phyloP scores from a whole-genome alignment of 23 red algal species.

The Cyanidiococcus yangmingshanensis region DNA sequence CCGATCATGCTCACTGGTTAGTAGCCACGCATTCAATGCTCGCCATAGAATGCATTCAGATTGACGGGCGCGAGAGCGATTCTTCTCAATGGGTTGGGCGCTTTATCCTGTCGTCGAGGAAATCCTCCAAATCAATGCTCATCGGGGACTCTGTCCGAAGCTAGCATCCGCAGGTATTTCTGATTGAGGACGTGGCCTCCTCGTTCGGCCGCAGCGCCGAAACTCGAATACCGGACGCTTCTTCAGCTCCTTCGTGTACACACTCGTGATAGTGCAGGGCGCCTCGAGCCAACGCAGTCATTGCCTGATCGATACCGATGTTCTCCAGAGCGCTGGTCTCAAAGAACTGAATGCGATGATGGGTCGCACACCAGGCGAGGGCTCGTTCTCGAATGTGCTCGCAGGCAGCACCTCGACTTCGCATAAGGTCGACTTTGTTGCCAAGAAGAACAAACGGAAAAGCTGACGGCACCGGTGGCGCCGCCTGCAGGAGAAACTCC shows the following conservation, averaged over 20 bases:
- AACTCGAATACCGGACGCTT: too few relatives aligned
- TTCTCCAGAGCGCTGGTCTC: conserved; percentile 96
- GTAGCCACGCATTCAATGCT: too few relatives aligned
- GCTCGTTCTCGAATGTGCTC: conserved; percentile 32
- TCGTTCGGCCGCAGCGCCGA: too few relatives aligned
- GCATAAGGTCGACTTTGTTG: conserved; percentile 82
- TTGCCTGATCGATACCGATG: conserved; percentile 74
- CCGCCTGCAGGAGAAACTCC: conserved; percentile 80
- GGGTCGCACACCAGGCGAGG: conserved; percentile 59
- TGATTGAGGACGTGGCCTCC: too few relatives aligned
- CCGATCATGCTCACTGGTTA: too few relatives aligned
- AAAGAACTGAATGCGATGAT: conserved; percentile 57
- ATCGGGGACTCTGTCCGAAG: too few relatives aligned
- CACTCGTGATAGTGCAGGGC: conserved; percentile 27
- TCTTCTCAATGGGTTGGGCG: too few relatives aligned
- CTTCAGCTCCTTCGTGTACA: background rate
- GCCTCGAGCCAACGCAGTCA: conserved; percentile 56
- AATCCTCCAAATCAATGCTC: too few relatives aligned
- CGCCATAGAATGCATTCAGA: too few relatives aligned
- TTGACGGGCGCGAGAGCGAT: too few relatives aligned
- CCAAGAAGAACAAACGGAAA: conserved; percentile 97
- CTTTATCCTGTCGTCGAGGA: too few relatives aligned
- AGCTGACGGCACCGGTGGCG: conserved; percentile 55
- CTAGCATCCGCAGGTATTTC: too few relatives aligned
- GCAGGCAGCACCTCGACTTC: conserved; percentile 41